Percentiles rank a stretch among this genome's conserved stretches.
Conservation (phyloP, 2,329 filamentous ascomycete genomes). For the Dothistroma septosporum region DNA sequence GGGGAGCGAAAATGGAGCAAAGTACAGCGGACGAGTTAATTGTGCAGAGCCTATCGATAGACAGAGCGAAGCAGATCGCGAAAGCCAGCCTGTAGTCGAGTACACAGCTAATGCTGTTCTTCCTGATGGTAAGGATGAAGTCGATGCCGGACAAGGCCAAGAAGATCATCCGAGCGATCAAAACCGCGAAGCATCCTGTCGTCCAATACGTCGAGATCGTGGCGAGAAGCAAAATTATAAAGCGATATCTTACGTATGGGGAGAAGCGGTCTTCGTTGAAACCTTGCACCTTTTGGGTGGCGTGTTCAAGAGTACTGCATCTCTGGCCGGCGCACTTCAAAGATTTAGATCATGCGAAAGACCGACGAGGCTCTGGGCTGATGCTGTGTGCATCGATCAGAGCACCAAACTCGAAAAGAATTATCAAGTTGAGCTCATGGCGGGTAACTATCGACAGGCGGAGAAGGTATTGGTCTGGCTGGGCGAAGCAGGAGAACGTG, state of each 20-base stretch:
- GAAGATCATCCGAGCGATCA: no score
- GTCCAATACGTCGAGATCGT: no score
- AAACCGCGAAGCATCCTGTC: no score
- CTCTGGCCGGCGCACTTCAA: neutral
- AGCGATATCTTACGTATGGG: neutral
- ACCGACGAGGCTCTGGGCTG: neutral
- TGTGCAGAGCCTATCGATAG: no score
- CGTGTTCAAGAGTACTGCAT: neutral
- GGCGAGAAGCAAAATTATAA: neutral
- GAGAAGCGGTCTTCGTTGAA: neutral
- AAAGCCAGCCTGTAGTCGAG: no score
- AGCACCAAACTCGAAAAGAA: neutral
- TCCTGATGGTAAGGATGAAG: neutral
- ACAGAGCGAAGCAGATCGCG: no score
- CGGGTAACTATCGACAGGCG: neutral
- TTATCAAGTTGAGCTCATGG: neutral
- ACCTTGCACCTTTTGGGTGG: neutral
- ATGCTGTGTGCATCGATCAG: constrained; percentile 7
- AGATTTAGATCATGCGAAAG: neutral
- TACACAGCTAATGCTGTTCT: neutral
- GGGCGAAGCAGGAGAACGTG: neutral
- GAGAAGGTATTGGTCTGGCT: neutral
- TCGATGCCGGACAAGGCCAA: no score
- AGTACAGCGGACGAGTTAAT: no score
- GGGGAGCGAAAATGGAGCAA: no score